Evolutionary conservation across 768 basidiomycete genomes (phyloP).

Genomic region (Boletus coccyginus): DNA sequence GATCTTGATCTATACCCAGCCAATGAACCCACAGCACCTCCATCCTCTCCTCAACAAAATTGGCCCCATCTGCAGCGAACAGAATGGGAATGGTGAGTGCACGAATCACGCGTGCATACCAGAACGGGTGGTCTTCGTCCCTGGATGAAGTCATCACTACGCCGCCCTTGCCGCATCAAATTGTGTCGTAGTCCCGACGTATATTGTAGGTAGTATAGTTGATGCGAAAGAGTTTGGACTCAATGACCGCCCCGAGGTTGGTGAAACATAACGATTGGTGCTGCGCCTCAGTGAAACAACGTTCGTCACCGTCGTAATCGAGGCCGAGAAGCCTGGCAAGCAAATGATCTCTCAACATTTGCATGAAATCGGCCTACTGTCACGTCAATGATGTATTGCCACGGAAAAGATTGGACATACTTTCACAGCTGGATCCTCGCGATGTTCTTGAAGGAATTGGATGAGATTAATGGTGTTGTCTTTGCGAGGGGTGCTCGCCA

Average conservation of each 20-base stretch:
- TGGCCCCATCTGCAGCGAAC: too few relatives aligned
- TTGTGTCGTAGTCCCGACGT: slow-evolving; percentile 1
- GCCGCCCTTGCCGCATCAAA: neutral
- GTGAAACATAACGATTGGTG: neutral
- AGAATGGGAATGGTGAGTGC: too few relatives aligned
- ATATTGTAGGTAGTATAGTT: slow-evolving; percentile 21
- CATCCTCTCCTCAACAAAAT: too few relatives aligned
- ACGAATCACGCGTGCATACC: neutral
- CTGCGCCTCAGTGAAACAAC: neutral
- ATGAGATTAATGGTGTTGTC: neutral
- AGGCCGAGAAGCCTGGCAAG: neutral
- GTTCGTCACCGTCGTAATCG: slow-evolving; percentile 8
- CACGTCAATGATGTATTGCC: too few relatives aligned
- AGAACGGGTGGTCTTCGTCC: slow-evolving; percentile 15
- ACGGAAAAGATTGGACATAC: too few relatives aligned
- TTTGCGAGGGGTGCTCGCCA: neutral
- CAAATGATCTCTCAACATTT: neutral
- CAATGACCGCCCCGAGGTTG: neutral
- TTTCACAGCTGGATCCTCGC: slow-evolving; percentile 11
- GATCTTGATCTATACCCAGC: neutral
- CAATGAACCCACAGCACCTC: neutral
- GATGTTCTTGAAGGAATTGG: neutral
- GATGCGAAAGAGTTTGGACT: neutral
- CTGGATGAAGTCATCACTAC: slow-evolving; percentile 11
- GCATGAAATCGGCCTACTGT: neutral